phyloP scores from a whole-genome alignment of 2,329 filamentous ascomycete genomes.

The Pseudocercospora vitis region DNA sequence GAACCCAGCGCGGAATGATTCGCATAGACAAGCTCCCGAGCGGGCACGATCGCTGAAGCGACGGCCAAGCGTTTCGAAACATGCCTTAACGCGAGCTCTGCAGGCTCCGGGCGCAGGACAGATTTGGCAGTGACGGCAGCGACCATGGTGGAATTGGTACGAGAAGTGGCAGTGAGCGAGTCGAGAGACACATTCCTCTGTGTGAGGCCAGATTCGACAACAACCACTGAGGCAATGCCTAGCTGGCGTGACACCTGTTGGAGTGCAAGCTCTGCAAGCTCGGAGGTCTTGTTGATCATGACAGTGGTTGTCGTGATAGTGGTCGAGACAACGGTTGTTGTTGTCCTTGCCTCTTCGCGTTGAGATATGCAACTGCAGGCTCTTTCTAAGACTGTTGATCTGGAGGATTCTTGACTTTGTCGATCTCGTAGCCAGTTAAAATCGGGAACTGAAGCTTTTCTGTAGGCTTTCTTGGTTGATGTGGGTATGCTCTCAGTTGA shows the following conservation, averaged over 20 bases:
- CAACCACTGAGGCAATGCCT: neutral
- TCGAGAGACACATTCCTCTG: neutral
- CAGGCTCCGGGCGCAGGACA: too few relatives aligned
- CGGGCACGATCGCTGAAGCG: neutral
- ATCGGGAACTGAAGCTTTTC: neutral
- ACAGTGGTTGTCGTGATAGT: neutral
- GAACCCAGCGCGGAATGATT: too few relatives aligned
- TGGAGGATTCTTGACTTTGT: neutral
- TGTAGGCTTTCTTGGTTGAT: neutral
- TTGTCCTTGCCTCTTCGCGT: neutral
- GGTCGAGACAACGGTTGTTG: neutral
- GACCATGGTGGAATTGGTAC: neutral
- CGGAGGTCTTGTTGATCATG: neutral
- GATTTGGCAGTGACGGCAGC: neutral
- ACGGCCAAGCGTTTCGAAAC: neutral
- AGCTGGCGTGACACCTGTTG: neutral
- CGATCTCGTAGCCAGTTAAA: slow-evolving; percentile 1
- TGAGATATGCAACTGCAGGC: neutral
- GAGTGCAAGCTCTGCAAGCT: neutral
- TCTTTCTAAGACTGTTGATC: neutral
- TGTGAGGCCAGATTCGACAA: neutral
- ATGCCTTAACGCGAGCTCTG: neutral
- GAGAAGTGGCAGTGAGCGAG: neutral
- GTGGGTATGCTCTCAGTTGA: neutral
- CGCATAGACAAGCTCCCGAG: neutral